Evolutionary conservation across 169 alveolate genomes (phyloP).

Genomic region (Eimeria sp.): DNA sequence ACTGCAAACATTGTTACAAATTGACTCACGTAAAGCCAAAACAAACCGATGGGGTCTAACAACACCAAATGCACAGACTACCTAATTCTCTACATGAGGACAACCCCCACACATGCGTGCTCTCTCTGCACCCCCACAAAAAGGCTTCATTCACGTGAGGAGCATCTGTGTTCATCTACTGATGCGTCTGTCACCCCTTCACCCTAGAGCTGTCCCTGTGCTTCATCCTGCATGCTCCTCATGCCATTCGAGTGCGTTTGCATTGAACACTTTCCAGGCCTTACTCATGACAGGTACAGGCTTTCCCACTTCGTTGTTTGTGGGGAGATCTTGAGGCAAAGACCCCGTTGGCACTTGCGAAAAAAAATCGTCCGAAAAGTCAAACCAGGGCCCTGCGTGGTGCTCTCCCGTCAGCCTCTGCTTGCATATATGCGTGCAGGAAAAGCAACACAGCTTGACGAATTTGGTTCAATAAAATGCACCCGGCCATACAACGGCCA

Average conservation of each 20-base stretch:
- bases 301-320: slow-evolving; percentile 65
- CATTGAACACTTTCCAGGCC: not conserved
- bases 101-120: not conserved
- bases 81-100: too few relatives aligned
- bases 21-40: not conserved
- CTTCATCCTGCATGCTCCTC: not conserved
- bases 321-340: slow-evolving; percentile 3
- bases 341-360: not conserved
- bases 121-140: not conserved
- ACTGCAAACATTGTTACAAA: not conserved
- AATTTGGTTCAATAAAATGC: not conserved
- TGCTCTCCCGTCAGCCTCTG: slow-evolving; percentile 12
- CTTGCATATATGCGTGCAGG: not conserved
- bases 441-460: not conserved
- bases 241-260: not conserved
- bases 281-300: slow-evolving; percentile 33
- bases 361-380: slow-evolving; percentile 52
- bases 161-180: not conserved
- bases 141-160: too few relatives aligned
- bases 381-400: slow-evolving; percentile 74
- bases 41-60: not conserved
- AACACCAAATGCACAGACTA: not conserved
- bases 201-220: not conserved
- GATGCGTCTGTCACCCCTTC: too few relatives aligned
- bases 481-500: not conserved